Conservation (phyloP, 176 grass and related monocot genomes). For the Leersia perrieri region DNA sequence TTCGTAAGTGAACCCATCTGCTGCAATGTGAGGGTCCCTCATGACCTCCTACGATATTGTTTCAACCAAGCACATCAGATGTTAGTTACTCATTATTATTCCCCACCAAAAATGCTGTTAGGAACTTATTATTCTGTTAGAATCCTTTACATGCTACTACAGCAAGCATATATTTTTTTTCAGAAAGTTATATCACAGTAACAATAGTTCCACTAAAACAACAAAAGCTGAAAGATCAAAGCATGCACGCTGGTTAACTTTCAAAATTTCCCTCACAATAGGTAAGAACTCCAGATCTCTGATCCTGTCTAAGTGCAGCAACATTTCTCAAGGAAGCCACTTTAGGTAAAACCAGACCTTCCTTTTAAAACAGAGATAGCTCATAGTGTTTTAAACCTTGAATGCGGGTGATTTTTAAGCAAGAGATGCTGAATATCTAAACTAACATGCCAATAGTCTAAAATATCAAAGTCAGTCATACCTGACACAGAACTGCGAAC, state of each 20-base stretch:
- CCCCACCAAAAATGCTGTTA: not conserved
- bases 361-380: not conserved
- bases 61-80: not conserved
- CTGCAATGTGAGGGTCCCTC: slow-evolving; percentile 72
- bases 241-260: not conserved
- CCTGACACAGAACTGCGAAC: not conserved
- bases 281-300: not conserved
- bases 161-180: not conserved
- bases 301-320: not conserved
- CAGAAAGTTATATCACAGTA: not conserved
- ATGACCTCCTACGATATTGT: slow-evolving; percentile 64
- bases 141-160: not conserved
- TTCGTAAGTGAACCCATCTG: slow-evolving; percentile 80
- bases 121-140: not conserved
- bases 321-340: not conserved
- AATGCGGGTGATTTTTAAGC: not conserved
- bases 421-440: not conserved
- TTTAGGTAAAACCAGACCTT: not conserved
- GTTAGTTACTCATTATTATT: not conserved
- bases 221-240: not conserved
- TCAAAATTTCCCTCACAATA: not conserved
- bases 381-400: not conserved
- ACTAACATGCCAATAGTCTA: not conserved
- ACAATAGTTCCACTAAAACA: not conserved
- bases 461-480: slow-evolving; percentile 2